Evolutionary conservation across 192 early-diverging fungal genomes (phyloP).

Genomic region (Entomortierella beljakovae): DNA sequence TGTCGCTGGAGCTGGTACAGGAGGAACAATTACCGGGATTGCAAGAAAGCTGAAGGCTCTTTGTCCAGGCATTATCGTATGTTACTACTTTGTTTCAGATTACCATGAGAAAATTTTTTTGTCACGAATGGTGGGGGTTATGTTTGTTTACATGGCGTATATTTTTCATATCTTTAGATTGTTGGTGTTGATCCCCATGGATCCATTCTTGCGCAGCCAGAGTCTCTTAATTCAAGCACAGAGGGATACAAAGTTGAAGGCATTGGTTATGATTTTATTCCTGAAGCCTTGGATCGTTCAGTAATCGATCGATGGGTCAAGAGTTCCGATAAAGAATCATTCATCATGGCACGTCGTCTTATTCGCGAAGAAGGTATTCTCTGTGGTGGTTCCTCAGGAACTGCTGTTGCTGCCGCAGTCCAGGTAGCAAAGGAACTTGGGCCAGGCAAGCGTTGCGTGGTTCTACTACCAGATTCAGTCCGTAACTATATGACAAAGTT

Average conservation of each 20-base stretch:
- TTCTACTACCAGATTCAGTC: slow-evolving; percentile 95
- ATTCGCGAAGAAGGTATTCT: slow-evolving; percentile 98
- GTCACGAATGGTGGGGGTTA: too few relatives aligned
- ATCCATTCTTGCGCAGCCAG: slow-evolving; percentile 93
- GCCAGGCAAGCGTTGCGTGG: slow-evolving; percentile 91
- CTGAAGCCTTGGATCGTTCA: slow-evolving; percentile 86
- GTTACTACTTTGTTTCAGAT: too few relatives aligned
- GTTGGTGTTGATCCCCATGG: slow-evolving; percentile 96
- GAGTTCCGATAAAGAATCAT: slow-evolving; percentile 93
- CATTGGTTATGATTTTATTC: slow-evolving; percentile 99
- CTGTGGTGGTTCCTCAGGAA: slow-evolving; percentile 96
- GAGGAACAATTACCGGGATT: slow-evolving; percentile 96
- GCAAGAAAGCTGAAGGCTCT: slow-evolving; percentile 96
- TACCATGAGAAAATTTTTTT: too few relatives aligned
- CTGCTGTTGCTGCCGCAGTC: slow-evolving; percentile 88
- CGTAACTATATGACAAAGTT: slow-evolving; percentile 99
- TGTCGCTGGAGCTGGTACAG: slow-evolving; percentile 95
- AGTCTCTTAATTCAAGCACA: slow-evolving; percentile 48
- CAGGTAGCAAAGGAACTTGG: slow-evolving; percentile 87
- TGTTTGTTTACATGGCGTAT: too few relatives aligned
- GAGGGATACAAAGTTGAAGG: slow-evolving; percentile 95
- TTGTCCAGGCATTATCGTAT: slow-evolving; percentile 76
- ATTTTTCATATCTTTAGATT: slow-evolving; percentile 63
- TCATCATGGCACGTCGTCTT: slow-evolving; percentile 95
- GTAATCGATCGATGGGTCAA: slow-evolving; percentile 97